Conservation (phyloP, 352 stramenopile species). For the Phytophthora constricta region DNA sequence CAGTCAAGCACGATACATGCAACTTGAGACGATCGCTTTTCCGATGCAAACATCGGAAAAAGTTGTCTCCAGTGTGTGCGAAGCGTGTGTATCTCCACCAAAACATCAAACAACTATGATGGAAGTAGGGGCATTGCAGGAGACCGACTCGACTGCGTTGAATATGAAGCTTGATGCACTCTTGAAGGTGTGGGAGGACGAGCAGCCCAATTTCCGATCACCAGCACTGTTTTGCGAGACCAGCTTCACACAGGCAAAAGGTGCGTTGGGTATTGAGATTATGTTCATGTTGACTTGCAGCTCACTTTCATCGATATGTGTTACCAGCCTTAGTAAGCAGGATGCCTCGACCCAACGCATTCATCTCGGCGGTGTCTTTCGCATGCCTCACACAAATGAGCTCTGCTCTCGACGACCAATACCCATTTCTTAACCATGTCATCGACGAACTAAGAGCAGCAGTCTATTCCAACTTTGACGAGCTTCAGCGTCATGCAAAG, state of each 20-base stretch:
- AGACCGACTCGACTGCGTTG: slow-evolving; percentile 30
- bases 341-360: slow-evolving; percentile 61
- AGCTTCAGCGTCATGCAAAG: slow-evolving; percentile 24
- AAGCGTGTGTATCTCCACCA: slow-evolving; percentile 25
- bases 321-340: slow-evolving; percentile 39
- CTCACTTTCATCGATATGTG: neutral
- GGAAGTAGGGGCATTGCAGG: slow-evolving; percentile 7
- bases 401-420: slow-evolving; percentile 46
- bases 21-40: slow-evolving; percentile 39
- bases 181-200: slow-evolving; percentile 56
- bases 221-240: slow-evolving; percentile 67
- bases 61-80: neutral
- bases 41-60: slow-evolving; percentile 24
- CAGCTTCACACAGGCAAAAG: slow-evolving; percentile 64
- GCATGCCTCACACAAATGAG: slow-evolving; percentile 58
- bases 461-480: slow-evolving; percentile 52
- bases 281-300: slow-evolving; percentile 2
- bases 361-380: slow-evolving; percentile 60
- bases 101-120: neutral
- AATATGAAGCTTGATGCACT: slow-evolving; percentile 59
- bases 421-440: slow-evolving; percentile 54
- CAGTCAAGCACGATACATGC: slow-evolving; percentile 39
- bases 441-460: slow-evolving; percentile 45
- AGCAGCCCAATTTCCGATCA: slow-evolving; percentile 61
- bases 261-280: slow-evolving; percentile 25